Conservation (phyloP, 495 filamentous ascomycete species). For the Rhypophila decipiens region DNA sequence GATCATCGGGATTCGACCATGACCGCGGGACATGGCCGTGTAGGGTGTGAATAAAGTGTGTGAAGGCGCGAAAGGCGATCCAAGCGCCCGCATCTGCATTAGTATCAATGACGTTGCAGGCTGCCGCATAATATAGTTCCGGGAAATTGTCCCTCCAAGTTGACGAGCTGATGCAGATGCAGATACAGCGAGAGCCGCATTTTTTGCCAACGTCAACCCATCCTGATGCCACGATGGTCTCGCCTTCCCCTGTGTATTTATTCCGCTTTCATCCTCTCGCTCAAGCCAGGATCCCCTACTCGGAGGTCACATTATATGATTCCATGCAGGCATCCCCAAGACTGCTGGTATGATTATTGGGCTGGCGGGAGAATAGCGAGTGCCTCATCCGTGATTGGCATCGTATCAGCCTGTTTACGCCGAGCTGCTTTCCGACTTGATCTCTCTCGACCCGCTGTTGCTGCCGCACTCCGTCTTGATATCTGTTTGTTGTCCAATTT, state of each 20-base stretch:
- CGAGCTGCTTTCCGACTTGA: background rate
- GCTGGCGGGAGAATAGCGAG: too few species aligned
- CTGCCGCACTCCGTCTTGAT: constrained; percentile 9
- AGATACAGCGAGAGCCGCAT: constrained; percentile 21
- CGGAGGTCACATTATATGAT: too few species aligned
- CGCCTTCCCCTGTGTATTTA: too few species aligned
- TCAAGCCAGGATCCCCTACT: too few species aligned
- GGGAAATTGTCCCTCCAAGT: constrained; percentile 16
- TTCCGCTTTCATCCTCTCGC: too few species aligned
- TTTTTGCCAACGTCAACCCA: constrained; percentile 18
- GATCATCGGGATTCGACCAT: background rate
- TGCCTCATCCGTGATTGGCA: too few species aligned
- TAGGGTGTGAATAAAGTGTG: constrained; percentile 5
- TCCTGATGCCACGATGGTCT: too few species aligned
- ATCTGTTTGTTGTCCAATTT: constrained; percentile 16
- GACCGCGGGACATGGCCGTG: too few species aligned
- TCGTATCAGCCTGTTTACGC: constrained; percentile 6
- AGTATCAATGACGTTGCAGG: constrained; percentile 23
- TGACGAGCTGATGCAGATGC: background rate
- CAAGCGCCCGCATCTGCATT: constrained; percentile 23
- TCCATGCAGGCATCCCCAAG: background rate
- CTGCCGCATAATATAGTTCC: constrained; percentile 21
- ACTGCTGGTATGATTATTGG: too few species aligned
- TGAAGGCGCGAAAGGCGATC: constrained; percentile 16
- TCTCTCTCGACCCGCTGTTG: background rate